phyloP scores from a whole-genome alignment of 805 yeast genomes.

The Vanderwaltozyma yarrowii region DNA sequence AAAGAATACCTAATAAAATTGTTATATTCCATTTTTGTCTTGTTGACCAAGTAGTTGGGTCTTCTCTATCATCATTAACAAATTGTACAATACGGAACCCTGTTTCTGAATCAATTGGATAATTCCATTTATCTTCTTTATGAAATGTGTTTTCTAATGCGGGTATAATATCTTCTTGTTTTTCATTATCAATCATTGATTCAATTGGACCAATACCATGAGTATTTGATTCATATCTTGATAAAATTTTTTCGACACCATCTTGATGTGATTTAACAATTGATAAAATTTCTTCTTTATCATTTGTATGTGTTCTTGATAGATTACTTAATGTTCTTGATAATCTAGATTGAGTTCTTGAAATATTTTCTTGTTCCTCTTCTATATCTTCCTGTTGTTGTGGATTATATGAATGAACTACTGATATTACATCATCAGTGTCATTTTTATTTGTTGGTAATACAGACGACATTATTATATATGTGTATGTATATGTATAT shows the following conservation, averaged over 20 bases:
- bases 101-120: slow-evolving; percentile 4
- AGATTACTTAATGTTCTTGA: neutral
- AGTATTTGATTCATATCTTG: slow-evolving; percentile 1
- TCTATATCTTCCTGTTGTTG: neutral
- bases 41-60: slow-evolving; percentile 46
- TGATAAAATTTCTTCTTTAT: slow-evolving; percentile 1
- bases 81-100: slow-evolving; percentile 4
- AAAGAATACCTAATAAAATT: slow-evolving; percentile 32
- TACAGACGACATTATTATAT: no score
- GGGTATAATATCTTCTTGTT: neutral
- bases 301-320: neutral
- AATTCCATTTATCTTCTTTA: slow-evolving; percentile 3
- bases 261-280: slow-evolving; percentile 2
- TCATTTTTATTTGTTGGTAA: no score
- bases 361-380: neutral
- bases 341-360: neutral
- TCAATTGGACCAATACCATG: slow-evolving; percentile 4
- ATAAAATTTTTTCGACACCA: slow-evolving; percentile 1
- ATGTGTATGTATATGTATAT: no score
- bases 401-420: neutral
- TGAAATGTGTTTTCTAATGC: neutral
- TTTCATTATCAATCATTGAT: slow-evolving; percentile 2
- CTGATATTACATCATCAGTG: neutral
- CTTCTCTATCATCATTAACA: slow-evolving; percentile 35
- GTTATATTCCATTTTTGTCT: slow-evolving; percentile 31